Conservation (phyloP, 1,284 basidiomycete species). For the Wolfiporia cocos region DNA sequence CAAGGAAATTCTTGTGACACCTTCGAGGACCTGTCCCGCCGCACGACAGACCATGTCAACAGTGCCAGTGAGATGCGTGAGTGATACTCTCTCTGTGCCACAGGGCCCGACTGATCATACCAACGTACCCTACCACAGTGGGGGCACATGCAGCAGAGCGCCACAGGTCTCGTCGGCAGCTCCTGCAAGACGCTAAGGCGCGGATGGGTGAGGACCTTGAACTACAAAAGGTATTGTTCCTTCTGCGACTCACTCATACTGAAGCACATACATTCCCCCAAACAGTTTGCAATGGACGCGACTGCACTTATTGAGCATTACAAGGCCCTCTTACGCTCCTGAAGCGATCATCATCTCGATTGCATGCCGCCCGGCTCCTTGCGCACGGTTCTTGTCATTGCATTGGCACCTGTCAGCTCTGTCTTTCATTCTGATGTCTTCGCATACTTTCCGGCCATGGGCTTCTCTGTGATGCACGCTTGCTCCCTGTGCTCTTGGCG, state of each 20-base stretch:
- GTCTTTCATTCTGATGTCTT: no score
- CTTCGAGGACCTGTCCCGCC: constrained; percentile 30
- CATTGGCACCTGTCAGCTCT: no score
- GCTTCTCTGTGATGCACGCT: no score
- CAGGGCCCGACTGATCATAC: no score
- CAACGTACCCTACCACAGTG: constrained; percentile 27
- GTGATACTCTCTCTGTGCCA: no score
- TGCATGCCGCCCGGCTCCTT: no score
- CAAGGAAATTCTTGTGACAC: no score
- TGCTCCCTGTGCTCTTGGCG: no score
- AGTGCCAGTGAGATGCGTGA: constrained; percentile 32
- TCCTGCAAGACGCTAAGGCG: constrained; percentile 29
- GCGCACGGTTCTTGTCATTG: no score
- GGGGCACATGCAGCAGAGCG: constrained; percentile 28
- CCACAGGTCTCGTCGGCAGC: constrained; percentile 29
- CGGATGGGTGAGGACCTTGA: constrained; percentile 35
- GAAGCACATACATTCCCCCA: neutral
- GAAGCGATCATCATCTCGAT: no score
- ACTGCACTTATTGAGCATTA: constrained; percentile 38
- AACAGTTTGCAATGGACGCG: constrained; percentile 36
- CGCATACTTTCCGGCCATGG: no score
- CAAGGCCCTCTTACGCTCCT: constrained; percentile 32
- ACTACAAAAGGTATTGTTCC: constrained; percentile 32
- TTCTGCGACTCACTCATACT: neutral
- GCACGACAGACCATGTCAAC: constrained; percentile 28